Conservation (phyloP, 2,329 filamentous ascomycete genomes). For the Hypocreales sp. region DNA sequence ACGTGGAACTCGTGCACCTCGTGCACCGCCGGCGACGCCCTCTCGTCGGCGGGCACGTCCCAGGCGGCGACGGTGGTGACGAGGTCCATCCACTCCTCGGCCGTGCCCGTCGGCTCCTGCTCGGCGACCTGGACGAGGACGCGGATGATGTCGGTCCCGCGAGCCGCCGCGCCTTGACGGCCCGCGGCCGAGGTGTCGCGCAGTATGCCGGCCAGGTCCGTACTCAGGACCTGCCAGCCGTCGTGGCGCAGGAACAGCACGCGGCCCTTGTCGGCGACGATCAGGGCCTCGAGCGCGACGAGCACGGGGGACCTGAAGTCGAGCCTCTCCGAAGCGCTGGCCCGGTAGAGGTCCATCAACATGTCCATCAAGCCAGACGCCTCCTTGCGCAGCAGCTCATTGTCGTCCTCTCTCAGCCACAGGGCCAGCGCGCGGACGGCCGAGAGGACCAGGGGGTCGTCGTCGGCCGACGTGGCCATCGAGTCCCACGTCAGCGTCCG, state of each 20-base stretch:
- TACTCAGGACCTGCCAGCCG: conserved; percentile 37
- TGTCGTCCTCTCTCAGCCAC: conserved; percentile 57
- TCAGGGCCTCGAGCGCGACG: conserved; percentile 42
- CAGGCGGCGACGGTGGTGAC: conserved; percentile 35
- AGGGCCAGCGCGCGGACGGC: conserved; percentile 41
- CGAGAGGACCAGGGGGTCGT: conserved; percentile 44
- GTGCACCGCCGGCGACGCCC: conserved; percentile 1
- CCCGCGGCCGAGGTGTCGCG: conserved; percentile 11
- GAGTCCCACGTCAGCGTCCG: conserved; percentile 44
- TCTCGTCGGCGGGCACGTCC: conserved; percentile 19
- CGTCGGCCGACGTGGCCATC: conserved; percentile 26
- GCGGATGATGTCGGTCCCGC: conserved; percentile 40
- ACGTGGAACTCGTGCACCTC: conserved; percentile 32
- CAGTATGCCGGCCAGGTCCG: conserved; percentile 32
- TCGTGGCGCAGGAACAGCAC: conserved; percentile 31
- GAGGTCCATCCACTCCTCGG: conserved; percentile 41
- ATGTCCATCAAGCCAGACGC: conserved; percentile 46
- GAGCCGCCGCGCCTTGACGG: conserved; percentile 17
- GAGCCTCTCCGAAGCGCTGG: conserved; percentile 16
- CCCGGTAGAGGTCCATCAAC: conserved; percentile 44
- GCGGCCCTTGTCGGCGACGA: conserved; percentile 30
- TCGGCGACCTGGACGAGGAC: conserved; percentile 38
- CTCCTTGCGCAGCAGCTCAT: conserved; percentile 38
- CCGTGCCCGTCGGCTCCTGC: conserved; percentile 23
- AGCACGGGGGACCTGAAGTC: conserved; percentile 43